Conservation (phyloP, 129 eudicot species). For the Saussurea involucrata region DNA sequence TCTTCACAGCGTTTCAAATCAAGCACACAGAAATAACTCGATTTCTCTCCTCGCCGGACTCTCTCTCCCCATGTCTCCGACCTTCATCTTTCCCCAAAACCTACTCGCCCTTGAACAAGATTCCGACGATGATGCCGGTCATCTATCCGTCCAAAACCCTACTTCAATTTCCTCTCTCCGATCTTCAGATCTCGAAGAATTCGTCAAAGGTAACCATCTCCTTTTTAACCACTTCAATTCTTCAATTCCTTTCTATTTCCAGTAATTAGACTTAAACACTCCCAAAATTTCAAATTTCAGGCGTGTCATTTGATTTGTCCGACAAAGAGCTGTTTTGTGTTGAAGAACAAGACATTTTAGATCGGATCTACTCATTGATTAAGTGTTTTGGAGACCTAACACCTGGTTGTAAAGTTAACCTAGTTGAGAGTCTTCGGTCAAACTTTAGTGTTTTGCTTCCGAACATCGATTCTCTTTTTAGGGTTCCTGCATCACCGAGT, state of each 20-base stretch:
- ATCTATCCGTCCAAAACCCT: constrained; percentile 55
- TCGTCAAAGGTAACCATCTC: constrained; percentile 62
- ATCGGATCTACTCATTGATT: constrained; percentile 66
- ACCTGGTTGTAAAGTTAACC: constrained; percentile 57
- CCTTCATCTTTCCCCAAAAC: constrained; percentile 60
- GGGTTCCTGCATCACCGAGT: constrained; percentile 31
- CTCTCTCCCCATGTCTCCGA: constrained; percentile 50
- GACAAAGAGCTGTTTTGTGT: constrained; percentile 83
- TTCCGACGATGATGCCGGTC: constrained; percentile 25
- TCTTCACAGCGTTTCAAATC: constrained; percentile 5
- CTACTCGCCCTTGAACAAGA: constrained; percentile 52
- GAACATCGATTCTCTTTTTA: constrained; percentile 73
- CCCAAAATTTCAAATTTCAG: constrained; percentile 23
- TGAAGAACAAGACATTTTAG: constrained; percentile 87
- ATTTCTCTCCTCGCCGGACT: neutral
- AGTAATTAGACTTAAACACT: neutral
- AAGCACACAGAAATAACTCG: neutral
- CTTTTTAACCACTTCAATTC: neutral
- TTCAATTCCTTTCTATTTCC: neutral
- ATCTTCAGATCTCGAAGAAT: constrained; percentile 80
- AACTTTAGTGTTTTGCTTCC: constrained; percentile 91
- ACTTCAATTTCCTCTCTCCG: constrained; percentile 50
- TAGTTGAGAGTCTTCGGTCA: constrained; percentile 80
- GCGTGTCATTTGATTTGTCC: constrained; percentile 74
- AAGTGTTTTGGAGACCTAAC: constrained; percentile 47